Conservation (phyloP, 2,329 filamentous ascomycete species). For the Dothistroma septosporum region DNA sequence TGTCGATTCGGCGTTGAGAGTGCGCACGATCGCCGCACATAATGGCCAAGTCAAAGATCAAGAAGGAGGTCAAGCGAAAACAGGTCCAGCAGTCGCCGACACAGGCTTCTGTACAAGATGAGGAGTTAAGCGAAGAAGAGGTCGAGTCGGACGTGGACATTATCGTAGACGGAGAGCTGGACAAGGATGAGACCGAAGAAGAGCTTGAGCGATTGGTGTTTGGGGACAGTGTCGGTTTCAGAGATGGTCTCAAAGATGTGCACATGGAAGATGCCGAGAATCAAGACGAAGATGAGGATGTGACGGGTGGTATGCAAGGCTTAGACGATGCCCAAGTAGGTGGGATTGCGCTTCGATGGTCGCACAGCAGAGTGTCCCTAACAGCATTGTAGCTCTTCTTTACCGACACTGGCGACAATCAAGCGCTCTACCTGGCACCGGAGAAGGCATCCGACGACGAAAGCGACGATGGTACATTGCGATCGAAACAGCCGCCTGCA, state of each 20-base stretch:
- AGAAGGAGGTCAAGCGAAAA: constrained; percentile 4
- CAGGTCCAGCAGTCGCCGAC: constrained; percentile 23
- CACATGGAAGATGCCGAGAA: constrained; percentile 40
- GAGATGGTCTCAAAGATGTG: constrained; percentile 63
- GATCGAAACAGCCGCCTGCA: constrained; percentile 51
- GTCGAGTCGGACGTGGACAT: constrained; percentile 32
- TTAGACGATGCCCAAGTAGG: constrained; percentile 69
- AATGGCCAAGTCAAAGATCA: constrained; percentile 20
- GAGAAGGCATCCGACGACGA: constrained; percentile 41
- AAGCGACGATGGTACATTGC: constrained; percentile 38
- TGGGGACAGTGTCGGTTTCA: constrained; percentile 79
- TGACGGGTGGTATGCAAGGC: constrained; percentile 49
- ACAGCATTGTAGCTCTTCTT: constrained; percentile 62
- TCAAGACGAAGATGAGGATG: constrained; percentile 40
- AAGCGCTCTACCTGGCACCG: constrained; percentile 37
- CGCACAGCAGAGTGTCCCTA: constrained; percentile 12
- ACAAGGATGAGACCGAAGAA: constrained; percentile 32
- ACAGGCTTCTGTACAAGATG: constrained; percentile 18
- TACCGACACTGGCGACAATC: constrained; percentile 63
- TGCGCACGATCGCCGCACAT: not conserved
- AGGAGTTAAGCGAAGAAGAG: constrained; percentile 20
- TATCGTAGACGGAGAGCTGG: constrained; percentile 25
- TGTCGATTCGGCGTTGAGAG: not conserved
- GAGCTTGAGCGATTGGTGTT: constrained; percentile 72
- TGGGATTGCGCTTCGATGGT: constrained; percentile 13